Evolutionary conservation across 805 yeast species (phyloP).

Genomic region (Ogataea trehalophila): DNA sequence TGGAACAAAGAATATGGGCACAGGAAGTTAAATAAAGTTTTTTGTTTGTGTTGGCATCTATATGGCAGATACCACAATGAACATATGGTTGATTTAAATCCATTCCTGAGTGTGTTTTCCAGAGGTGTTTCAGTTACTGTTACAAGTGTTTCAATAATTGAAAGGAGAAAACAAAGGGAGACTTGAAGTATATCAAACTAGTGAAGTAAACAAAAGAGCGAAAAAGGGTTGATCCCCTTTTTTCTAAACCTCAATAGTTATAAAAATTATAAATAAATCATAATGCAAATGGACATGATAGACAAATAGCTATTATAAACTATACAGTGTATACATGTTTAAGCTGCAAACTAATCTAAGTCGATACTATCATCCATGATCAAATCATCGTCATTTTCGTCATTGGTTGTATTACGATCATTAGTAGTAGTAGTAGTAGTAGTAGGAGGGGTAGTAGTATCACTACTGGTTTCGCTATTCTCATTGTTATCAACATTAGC

Average conservation of each 20-base stretch:
- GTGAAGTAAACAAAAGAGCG: no score
- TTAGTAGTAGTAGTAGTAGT: neutral
- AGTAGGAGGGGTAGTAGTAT: neutral
- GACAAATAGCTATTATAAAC: neutral
- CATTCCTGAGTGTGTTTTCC: constrained; percentile 2
- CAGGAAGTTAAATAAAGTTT: constrained; percentile 11
- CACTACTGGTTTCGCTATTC: no score
- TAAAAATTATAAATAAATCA: no score
- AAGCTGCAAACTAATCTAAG: neutral
- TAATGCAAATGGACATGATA: neutral
- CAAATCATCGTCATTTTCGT: neutral
- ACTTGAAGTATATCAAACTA: no score
- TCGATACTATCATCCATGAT: neutral
- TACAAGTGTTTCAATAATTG: no score
- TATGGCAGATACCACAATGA: constrained; percentile 11
- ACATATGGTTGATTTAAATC: constrained; percentile 11
- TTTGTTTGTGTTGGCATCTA: neutral
- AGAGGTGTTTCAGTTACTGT: neutral
- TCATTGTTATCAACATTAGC: no score
- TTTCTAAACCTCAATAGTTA: neutral
- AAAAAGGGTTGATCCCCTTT: neutral
- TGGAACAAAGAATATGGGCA: constrained; percentile 13
- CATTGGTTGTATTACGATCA: neutral
- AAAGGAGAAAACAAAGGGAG: no score
- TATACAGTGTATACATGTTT: neutral